Evolutionary conservation across 2,329 filamentous ascomycete species (phyloP).

Genomic region (Ceratocystis eucalypticola): DNA sequence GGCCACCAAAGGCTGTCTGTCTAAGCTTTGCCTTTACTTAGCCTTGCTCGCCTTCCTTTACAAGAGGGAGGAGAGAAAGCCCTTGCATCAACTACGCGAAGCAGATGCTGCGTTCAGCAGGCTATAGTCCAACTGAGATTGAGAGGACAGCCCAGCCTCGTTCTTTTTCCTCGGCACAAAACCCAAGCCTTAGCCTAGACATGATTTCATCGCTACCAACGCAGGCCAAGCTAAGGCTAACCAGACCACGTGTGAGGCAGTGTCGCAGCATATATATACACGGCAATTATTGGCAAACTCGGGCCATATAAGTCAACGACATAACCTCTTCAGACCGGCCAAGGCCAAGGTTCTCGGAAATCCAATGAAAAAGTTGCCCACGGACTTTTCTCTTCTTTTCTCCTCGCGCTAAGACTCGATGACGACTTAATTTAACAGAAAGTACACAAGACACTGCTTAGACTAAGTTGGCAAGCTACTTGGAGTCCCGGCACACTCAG

Average conservation of each 20-base stretch:
- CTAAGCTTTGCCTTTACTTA: no score
- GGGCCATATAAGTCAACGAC: not conserved
- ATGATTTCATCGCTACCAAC: not conserved
- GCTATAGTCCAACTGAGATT: not conserved
- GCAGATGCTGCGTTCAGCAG: not conserved
- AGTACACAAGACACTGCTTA: not conserved
- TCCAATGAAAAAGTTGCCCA: not conserved
- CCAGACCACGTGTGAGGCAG: constrained; percentile 1
- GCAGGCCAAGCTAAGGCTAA: not conserved
- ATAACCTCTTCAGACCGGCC: not conserved
- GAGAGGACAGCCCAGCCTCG: not conserved
- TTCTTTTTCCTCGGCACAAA: not conserved
- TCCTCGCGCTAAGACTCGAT: not conserved
- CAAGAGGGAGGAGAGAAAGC: not conserved
- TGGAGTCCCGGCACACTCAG: not conserved
- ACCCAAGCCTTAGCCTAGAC: no score
- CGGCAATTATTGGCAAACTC: not conserved
- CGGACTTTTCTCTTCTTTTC: constrained; percentile 4
- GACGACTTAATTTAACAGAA: not conserved
- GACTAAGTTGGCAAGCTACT: not conserved
- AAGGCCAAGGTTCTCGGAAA: not conserved
- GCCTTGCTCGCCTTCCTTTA: not conserved
- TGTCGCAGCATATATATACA: not conserved
- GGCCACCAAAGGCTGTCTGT: not conserved
- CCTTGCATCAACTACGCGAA: not conserved